phyloP scores from a whole-genome alignment of 352 stramenopile species.

The Detonula confervacea region DNA sequence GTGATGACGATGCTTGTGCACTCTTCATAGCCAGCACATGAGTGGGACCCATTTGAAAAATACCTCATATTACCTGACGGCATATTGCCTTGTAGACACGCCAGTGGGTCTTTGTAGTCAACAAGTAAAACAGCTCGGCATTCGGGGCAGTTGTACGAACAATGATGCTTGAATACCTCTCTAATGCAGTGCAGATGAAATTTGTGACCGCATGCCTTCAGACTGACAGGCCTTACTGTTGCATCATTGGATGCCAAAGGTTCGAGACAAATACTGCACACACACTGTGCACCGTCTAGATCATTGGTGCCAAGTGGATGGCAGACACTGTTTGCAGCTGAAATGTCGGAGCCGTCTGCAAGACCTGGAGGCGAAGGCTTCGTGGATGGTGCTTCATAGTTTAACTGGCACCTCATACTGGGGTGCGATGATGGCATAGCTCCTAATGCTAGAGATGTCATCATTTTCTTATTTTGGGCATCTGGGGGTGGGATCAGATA shows the following conservation, averaged over 20 bases:
- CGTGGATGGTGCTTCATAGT: neutral
- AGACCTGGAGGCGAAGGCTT: neutral
- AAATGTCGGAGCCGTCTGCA: neutral
- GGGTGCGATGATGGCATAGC: too few relatives aligned
- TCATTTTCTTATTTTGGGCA: too few relatives aligned
- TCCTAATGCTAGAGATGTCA: too few relatives aligned
- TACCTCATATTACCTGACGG: too few relatives aligned
- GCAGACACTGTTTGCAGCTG: neutral
- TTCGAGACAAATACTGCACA: neutral
- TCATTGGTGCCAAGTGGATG: neutral
- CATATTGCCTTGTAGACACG: too few relatives aligned
- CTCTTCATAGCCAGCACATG: too few relatives aligned
- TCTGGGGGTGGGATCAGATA: too few relatives aligned
- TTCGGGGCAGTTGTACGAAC: neutral
- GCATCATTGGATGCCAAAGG: neutral
- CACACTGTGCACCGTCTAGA: too few relatives aligned
- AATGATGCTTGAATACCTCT: neutral
- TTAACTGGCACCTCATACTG: too few relatives aligned
- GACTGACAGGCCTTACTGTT: neutral
- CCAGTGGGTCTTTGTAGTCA: too few relatives aligned
- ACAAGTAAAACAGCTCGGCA: too few relatives aligned
- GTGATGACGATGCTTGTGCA: conserved; percentile 58
- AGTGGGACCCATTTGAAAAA: too few relatives aligned
- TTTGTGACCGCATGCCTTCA: neutral
- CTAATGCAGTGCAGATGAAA: neutral